These are phyloP conservation scores for Diplodia sapinea DNA, from an alignment of 2,329 filamentous ascomycete species.

Conservation along the genomic window DNA sequence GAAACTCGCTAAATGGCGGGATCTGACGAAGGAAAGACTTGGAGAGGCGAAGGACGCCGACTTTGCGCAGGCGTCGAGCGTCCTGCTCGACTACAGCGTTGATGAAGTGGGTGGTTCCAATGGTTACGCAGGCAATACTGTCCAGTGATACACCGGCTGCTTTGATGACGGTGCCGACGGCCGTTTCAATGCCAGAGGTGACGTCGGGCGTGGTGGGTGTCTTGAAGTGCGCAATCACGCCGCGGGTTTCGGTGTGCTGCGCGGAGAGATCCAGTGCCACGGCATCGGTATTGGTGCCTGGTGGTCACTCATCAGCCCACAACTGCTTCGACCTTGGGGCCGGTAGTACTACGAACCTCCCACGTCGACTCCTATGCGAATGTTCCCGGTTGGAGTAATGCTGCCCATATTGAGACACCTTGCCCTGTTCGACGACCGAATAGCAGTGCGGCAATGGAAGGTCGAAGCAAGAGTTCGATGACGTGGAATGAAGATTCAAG, in stretches of 20 bases:
- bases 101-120: conserved; percentile 57
- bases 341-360: conserved; percentile 39
- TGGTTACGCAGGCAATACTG: conserved; percentile 53
- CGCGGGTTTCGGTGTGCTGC: conserved; percentile 37
- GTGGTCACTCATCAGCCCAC: background rate
- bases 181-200: conserved; percentile 45
- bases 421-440: background rate
- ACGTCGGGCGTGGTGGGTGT: conserved; percentile 47
- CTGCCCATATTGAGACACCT: conserved; percentile 13
- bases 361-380: conserved; percentile 54
- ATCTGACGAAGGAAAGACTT: conserved; percentile 56
- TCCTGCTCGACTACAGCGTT: conserved; percentile 44
- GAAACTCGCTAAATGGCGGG: conserved; percentile 58
- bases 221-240: conserved; percentile 43
- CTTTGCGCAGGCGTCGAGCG: conserved; percentile 38
- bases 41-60: conserved; percentile 60
- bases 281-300: conserved; percentile 45
- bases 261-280: conserved; percentile 41
- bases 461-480: background rate
- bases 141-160: conserved; percentile 41
- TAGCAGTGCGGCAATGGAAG: background rate
- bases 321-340: background rate
- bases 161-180: conserved; percentile 47
- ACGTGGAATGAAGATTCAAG: background rate
- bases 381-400: conserved; percentile 30